Evolutionary conservation across 768 basidiomycete species (phyloP).

Genomic region (Collybia nuda): DNA sequence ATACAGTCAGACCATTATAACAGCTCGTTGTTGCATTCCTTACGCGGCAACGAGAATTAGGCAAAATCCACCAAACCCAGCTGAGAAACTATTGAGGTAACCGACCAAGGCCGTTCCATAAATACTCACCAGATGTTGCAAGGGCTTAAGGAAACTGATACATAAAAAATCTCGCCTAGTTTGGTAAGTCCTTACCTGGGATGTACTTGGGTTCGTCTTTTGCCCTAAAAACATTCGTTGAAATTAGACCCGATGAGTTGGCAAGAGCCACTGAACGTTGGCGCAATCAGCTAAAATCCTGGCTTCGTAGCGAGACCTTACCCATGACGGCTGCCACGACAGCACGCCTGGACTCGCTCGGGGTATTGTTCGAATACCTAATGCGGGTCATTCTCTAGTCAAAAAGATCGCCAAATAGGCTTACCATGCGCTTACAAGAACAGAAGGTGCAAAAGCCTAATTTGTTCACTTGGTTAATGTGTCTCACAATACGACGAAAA

Average conservation of each 20-base stretch:
- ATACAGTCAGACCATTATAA: slow-evolving; percentile 4
- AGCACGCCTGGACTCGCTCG: slow-evolving; percentile 45
- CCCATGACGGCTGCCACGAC: slow-evolving; percentile 54
- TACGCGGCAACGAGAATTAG: slow-evolving; percentile 40
- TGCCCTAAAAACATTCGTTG: slow-evolving; percentile 51
- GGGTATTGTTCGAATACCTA: slow-evolving; percentile 50
- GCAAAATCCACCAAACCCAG: slow-evolving; percentile 47
- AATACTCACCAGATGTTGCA: slow-evolving; percentile 38
- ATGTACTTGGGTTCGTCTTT: slow-evolving; percentile 51
- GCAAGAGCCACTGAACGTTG: slow-evolving; percentile 39
- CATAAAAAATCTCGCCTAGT: not conserved
- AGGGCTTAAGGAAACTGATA: slow-evolving; percentile 27
- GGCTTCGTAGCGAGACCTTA: slow-evolving; percentile 13
- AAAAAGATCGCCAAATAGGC: not conserved
- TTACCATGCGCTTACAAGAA: slow-evolving; percentile 43
- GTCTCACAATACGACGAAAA: not conserved
- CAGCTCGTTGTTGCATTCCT: slow-evolving; percentile 4
- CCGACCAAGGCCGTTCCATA: not conserved
- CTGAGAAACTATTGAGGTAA: slow-evolving; percentile 17
- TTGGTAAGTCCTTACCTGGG: slow-evolving; percentile 27
- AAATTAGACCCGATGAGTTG: slow-evolving; percentile 48
- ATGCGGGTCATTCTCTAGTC: not conserved
- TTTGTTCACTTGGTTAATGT: not conserved
- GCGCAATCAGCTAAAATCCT: not conserved
- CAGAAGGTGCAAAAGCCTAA: slow-evolving; percentile 48